Percentiles rank a stretch among this genome's conserved stretches.
These are phyloP conservation scores for Cryptococcus amylolentus DNA, from an alignment of 1,284 basidiomycete genomes.

Conservation along the genomic window DNA sequence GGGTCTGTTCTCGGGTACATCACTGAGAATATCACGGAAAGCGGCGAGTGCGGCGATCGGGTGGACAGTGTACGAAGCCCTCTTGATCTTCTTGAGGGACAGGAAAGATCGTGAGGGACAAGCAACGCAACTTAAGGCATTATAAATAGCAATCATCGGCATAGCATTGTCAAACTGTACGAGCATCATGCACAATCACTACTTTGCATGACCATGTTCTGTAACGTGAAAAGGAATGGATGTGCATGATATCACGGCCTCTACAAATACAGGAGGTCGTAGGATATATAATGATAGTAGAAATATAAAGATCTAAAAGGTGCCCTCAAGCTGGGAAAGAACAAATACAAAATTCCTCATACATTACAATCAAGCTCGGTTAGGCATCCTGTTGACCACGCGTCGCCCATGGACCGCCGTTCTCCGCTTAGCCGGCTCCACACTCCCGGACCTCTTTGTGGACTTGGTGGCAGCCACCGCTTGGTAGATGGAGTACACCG, in stretches of 20 bases:
- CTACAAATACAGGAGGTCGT: too few species aligned
- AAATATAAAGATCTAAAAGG: background rate
- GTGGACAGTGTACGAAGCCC: constrained; percentile 86
- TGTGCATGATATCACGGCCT: too few species aligned
- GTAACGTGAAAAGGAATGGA: background rate
- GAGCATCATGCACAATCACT: background rate
- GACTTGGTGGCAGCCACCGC: constrained; percentile 7
- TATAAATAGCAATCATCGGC: background rate
- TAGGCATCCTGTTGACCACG: background rate
- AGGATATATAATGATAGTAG: background rate
- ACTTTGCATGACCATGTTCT: background rate
- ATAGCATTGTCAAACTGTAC: background rate
- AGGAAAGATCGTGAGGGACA: constrained; percentile 2
- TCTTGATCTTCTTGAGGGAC: constrained; percentile 56
- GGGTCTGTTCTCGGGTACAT: constrained; percentile 83
- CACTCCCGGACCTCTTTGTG: background rate
- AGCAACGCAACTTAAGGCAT: background rate
- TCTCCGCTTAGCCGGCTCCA: background rate
- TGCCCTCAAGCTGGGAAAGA: background rate
- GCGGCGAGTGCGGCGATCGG: constrained; percentile 85
- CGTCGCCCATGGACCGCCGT: background rate
- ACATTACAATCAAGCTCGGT: background rate
- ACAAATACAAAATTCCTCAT: background rate
- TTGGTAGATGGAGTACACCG: constrained; percentile 9
- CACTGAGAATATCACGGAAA: constrained; percentile 78